Percentiles rank a stretch among this genome's conserved stretches.
These are phyloP conservation scores for Dalechampia spathulata DNA, from an alignment of 441 rosid genomes.

Conservation along the genomic window DNA sequence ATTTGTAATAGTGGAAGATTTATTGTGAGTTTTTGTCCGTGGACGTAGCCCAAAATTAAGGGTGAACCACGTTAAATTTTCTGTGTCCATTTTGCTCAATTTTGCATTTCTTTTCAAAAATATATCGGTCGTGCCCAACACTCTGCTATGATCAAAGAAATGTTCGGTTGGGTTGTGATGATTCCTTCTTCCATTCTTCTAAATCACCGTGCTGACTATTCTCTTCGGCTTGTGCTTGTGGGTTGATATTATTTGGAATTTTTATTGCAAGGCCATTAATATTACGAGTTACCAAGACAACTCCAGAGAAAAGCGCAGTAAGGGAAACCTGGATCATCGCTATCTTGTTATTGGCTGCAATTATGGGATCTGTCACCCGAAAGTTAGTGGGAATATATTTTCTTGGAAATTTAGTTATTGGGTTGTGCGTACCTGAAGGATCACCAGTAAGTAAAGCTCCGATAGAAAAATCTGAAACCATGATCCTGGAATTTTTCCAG, in stretches of 20 bases:
- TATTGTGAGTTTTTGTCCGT: too few relatives aligned
- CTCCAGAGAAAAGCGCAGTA: constrained; percentile 23
- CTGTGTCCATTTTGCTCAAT: too few relatives aligned
- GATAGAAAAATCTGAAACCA: constrained; percentile 22
- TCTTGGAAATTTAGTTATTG: constrained; percentile 16
- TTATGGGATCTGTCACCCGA: constrained; percentile 15
- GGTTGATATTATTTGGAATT: not conserved
- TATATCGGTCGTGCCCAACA: too few relatives aligned
- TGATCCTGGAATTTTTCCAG: constrained; percentile 18
- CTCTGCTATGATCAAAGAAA: not conserved
- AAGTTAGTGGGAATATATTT: not conserved
- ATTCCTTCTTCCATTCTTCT: not conserved
- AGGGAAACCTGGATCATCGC: constrained; percentile 18
- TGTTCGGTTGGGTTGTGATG: not conserved
- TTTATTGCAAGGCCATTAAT: constrained; percentile 14
- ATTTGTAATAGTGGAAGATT: too few relatives aligned
- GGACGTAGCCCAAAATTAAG: too few relatives aligned
- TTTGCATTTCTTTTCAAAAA: too few relatives aligned
- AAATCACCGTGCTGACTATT: not conserved
- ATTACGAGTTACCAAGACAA: constrained; percentile 8
- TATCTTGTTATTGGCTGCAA: constrained; percentile 3
- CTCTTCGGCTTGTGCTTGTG: not conserved
- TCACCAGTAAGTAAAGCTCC: constrained; percentile 25
- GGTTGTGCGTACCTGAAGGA: constrained; percentile 26
- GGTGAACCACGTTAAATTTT: too few relatives aligned